Base-by-base conservation (phyloP, 371 early-diverging fungal species). In the Gilbertella persicaria region DNA sequence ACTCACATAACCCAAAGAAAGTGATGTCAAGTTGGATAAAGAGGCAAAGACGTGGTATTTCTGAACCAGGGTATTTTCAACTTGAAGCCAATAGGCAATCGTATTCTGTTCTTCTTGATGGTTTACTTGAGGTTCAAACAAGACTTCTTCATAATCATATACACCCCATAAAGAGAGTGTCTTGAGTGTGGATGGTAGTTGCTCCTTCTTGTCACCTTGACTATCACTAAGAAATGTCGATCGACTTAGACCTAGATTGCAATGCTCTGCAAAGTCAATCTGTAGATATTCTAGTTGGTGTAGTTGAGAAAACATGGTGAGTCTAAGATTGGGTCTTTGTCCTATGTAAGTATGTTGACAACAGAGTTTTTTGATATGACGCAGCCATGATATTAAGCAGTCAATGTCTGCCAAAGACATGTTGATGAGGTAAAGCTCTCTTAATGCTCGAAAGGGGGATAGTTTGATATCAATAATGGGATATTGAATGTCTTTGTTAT, bases 1-100 rank as follows among this genome's bases (percentile, higher is more conserved):
- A 29, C 53, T 53, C 24, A 69, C 60, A 6, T 60, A 41, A 7
- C 57, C 58, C 13, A 69, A 35, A 5, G 54, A 23, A 2, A 73
- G 47, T 0, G 54, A 45, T 14, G 13, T 42, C 1, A 62, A 35
- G 0, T 33, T 17, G 3, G 24, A 41, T 10, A 52, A n/a, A 1
- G 3, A 41, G 4, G 38, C 14, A 4, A 62, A 29, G 28, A 50
- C 26, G 0, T n/a, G 9, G 23, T 62, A 62, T 26, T 62, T 62
- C 13, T 5, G 17, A 2, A 52, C 38, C 5, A 56, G 2, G 1
- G 19, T 19, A 1, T 28, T 16, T 14, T 55, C 56, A 2, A 55
- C 10, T 7, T 23, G 9, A 7, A 14, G 4, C 50, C 50, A 57
- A 10, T 5, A 5, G 19, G 20, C 20, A 20, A 14, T 21, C 1